Percentiles rank a stretch among this genome's conserved stretches.
These are phyloP conservation scores for Monotropa hypopitys DNA, from an alignment of 179 eudicot genomes.

Conservation along the genomic window DNA sequence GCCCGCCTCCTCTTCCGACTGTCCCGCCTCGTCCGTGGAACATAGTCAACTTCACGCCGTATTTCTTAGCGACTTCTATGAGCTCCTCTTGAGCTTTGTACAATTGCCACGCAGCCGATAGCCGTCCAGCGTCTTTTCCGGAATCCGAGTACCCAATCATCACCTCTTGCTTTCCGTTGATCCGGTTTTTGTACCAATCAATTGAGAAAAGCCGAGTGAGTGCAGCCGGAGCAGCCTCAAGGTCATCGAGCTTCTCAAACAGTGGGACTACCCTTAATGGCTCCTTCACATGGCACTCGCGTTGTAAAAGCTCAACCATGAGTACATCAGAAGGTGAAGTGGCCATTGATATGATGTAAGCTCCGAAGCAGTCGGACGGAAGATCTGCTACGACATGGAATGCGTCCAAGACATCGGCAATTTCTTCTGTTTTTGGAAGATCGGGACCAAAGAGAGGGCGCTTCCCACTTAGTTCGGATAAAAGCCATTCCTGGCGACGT, in stretches of 20 bases:
- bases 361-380: conserved; percentile 86
- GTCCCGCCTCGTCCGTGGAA: conserved; percentile 97
- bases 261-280: conserved; percentile 87
- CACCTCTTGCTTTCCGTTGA: conserved; percentile 85
- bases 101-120: conserved; percentile 86
- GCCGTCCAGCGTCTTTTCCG: conserved; percentile 89
- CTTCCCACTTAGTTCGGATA: conserved; percentile 79
- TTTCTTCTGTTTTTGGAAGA: conserved; percentile 87
- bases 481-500: conserved; percentile 73
- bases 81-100: conserved; percentile 97
- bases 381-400: conserved; percentile 76
- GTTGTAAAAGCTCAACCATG: conserved; percentile 89
- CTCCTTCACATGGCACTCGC: conserved; percentile 69
- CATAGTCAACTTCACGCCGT: conserved; percentile 77
- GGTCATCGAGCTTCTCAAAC: conserved; percentile 82
- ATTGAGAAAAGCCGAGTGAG: conserved; percentile 78
- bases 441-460: conserved; percentile 89
- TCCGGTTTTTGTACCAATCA: conserved; percentile 66
- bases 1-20: conserved; percentile 95
- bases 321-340: conserved; percentile 91
- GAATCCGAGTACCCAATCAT: conserved; percentile 97
- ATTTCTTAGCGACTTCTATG: conserved; percentile 62
- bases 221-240: conserved; percentile 90
- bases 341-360: conserved; percentile 94
- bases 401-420: conserved; percentile 77